Conservation (phyloP, 257 asterid genomes). For the Salvia miltiorrhiza region DNA sequence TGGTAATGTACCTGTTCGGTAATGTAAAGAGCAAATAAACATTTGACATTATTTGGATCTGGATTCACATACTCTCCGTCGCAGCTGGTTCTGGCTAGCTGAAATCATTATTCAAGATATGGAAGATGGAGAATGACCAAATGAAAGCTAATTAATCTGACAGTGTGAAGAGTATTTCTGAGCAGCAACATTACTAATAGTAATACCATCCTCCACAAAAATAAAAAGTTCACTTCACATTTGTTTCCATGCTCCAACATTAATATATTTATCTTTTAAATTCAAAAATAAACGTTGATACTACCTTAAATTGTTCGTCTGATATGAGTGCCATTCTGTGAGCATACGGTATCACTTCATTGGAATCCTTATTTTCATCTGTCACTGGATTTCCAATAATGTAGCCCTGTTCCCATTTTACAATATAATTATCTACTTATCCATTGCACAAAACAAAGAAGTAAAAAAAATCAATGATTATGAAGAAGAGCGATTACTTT, state of each 20-base stretch:
- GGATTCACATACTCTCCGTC: constrained; percentile 34
- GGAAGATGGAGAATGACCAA: too few species aligned
- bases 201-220: too few species aligned
- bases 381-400: constrained; percentile 38
- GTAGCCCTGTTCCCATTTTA: constrained; percentile 39
- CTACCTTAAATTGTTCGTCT: constrained; percentile 42
- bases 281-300: neutral
- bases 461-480: too few species aligned
- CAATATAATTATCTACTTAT: neutral
- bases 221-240: too few species aligned
- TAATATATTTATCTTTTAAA: too few species aligned
- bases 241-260: too few species aligned
- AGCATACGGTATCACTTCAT: constrained; percentile 35
- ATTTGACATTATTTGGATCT: constrained; percentile 31
- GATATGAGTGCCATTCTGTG: constrained; percentile 51
- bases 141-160: too few species aligned
- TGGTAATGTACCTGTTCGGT: constrained; percentile 23
- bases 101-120: neutral
- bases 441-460: neutral
- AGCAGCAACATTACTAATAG: neutral
- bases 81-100: constrained; percentile 44
- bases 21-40: constrained; percentile 29
- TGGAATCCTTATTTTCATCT: neutral
- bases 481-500: constrained; percentile 24
- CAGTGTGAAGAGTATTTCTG: neutral